Conservation (phyloP, 352 stramenopile species). For the Globisporangium alternatum region DNA sequence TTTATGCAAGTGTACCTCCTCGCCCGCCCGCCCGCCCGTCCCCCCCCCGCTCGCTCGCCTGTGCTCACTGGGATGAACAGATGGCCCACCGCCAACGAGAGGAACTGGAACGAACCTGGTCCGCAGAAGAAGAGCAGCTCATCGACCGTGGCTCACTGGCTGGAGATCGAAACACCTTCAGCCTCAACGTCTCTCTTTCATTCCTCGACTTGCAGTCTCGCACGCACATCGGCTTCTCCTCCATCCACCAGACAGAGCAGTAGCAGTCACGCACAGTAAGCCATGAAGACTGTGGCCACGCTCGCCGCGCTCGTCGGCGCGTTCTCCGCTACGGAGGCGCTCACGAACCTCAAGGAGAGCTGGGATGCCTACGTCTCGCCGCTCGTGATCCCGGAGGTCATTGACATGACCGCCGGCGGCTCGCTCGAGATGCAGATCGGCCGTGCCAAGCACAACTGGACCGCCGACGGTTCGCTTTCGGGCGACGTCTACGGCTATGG, state of each 20-base stretch:
- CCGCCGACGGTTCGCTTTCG: slow-evolving; percentile 31
- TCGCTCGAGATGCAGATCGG: slow-evolving; percentile 39
- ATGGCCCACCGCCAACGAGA: background rate
- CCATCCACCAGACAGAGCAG: background rate
- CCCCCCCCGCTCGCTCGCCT: background rate
- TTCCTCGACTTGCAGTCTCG: slow-evolving; percentile 1
- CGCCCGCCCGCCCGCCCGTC: background rate
- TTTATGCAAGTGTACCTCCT: background rate
- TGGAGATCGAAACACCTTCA: background rate
- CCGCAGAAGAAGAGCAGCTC: background rate
- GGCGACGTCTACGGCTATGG: slow-evolving; percentile 49
- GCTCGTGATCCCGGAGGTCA: slow-evolving; percentile 34
- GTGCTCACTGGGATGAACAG: background rate
- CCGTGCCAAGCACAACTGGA: slow-evolving; percentile 44
- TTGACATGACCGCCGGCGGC: slow-evolving; percentile 37
- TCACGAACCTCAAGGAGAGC: slow-evolving; percentile 24
- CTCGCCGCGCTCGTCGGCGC: slow-evolving; percentile 4
- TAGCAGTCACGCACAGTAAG: slow-evolving; percentile 1
- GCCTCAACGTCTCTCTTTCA: background rate
- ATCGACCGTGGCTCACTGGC: background rate
- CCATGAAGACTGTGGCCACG: slow-evolving; percentile 1
- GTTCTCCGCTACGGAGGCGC: slow-evolving; percentile 6
- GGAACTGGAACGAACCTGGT: slow-evolving; percentile 4
- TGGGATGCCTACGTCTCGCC: slow-evolving; percentile 32
- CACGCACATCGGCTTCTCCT: background rate